phyloP scores from a whole-genome alignment of 1,139 yeast genomes.

The Geotrichum reessii region DNA sequence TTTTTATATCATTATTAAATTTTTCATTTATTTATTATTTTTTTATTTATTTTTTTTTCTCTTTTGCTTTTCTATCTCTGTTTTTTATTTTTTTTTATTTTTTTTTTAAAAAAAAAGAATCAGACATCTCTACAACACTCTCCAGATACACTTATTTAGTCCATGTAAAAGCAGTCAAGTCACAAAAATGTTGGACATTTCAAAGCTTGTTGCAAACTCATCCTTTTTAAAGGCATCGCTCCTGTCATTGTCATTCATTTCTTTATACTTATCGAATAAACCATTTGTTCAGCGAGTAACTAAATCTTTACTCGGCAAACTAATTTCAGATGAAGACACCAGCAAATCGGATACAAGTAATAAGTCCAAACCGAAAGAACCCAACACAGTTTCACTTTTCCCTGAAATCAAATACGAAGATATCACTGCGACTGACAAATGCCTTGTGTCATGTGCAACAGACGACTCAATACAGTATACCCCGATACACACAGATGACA shows the following conservation, averaged over 20 bases:
- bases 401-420: slow-evolving; percentile 3
- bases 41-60: neutral
- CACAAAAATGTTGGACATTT: neutral
- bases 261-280: slow-evolving; percentile 1
- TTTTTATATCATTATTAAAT: too few relatives aligned
- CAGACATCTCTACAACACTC: too few relatives aligned
- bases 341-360: neutral
- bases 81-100: too few relatives aligned
- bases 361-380: neutral
- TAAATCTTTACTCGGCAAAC: neutral
- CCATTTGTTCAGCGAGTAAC: neutral
- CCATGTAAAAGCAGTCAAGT: neutral
- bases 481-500: neutral
- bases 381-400: neutral
- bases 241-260: slow-evolving; percentile 1
- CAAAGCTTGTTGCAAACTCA: neutral
- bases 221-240: neutral
- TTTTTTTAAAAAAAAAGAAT: too few relatives aligned
- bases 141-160: neutral
- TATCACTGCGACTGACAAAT: slow-evolving; percentile 1
- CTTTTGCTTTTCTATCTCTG: neutral
- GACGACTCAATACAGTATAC: neutral
- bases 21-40: neutral
- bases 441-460: slow-evolving; percentile 2
- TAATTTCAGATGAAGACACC: neutral